A percentile compares a stretch with the other conserved stretches of the same genome.
These are phyloP conservation scores for Candida glaebosa DNA, from an alignment of 805 yeast species.

Conservation along the genomic window DNA sequence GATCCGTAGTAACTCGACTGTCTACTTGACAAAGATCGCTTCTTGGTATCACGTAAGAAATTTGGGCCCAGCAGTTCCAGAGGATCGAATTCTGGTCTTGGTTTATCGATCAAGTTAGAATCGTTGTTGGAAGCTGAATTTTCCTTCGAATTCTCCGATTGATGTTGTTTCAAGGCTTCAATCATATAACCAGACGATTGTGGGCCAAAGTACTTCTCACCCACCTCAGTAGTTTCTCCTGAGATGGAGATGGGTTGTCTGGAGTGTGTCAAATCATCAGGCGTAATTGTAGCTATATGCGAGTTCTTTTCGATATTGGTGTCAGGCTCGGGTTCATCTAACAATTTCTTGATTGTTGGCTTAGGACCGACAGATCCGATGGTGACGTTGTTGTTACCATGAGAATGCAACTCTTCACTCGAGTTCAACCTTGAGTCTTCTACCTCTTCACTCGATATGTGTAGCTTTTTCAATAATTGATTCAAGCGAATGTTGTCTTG, in stretches of 20 bases:
- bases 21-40: not conserved
- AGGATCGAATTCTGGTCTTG: not conserved
- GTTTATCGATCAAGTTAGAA: not conserved
- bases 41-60: not conserved
- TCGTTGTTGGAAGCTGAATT: not conserved
- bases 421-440: too few relatives aligned
- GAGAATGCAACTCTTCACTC: not conserved
- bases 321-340: slow-evolving; percentile 1
- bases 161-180: slow-evolving; percentile 23
- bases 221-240: slow-evolving; percentile 38
- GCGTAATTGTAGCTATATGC: not conserved
- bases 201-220: slow-evolving; percentile 49
- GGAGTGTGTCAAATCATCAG: not conserved
- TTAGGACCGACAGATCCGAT: too few relatives aligned
- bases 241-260: slow-evolving; percentile 12
- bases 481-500: not conserved
- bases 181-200: slow-evolving; percentile 49
- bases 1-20: not conserved
- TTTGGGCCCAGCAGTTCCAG: not conserved
- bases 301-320: slow-evolving; percentile 8
- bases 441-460: not conserved
- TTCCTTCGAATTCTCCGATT: not conserved
- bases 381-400: too few relatives aligned
- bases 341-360: not conserved
- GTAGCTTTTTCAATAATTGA: not conserved